A percentile compares a stretch with the other conserved stretches of the same genome.
Conservation (phyloP, 169 alveolate species). For the Cryptosporidium baileyi region DNA sequence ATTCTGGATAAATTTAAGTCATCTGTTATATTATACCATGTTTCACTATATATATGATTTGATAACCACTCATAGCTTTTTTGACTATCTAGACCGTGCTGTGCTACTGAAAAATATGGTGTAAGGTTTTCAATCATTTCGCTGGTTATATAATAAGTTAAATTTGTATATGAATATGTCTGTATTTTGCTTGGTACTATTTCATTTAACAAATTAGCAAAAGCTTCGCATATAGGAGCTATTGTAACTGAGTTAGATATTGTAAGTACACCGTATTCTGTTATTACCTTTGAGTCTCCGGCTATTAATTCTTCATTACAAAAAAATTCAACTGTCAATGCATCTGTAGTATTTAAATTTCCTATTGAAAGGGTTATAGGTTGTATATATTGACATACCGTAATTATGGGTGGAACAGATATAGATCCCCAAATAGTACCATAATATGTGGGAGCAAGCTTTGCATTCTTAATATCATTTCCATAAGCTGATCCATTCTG, state of each 20-base stretch:
- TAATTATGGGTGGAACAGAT: constrained; percentile 52
- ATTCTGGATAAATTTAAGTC: constrained; percentile 7
- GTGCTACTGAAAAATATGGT: constrained; percentile 6
- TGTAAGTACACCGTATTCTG: constrained; percentile 37
- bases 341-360: constrained; percentile 35
- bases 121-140: constrained; percentile 18
- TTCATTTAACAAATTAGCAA: constrained; percentile 6
- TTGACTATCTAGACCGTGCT: constrained; percentile 6
- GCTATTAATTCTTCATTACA: background rate
- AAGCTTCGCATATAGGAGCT: constrained; percentile 34
- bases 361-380: constrained; percentile 58
- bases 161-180: constrained; percentile 53
- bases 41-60: constrained; percentile 38
- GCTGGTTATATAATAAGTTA: constrained; percentile 47
- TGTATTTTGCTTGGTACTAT: constrained; percentile 35
- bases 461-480: constrained; percentile 6
- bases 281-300: constrained; percentile 20
- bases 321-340: constrained; percentile 47
- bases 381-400: constrained; percentile 36
- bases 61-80: constrained; percentile 39
- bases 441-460: constrained; percentile 58
- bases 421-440: constrained; percentile 62
- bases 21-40: constrained; percentile 36
- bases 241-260: constrained; percentile 27
- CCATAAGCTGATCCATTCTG: constrained; percentile 69